phyloP scores from a whole-genome alignment of 2,329 filamentous ascomycete genomes.

The Colletotrichum horii region DNA sequence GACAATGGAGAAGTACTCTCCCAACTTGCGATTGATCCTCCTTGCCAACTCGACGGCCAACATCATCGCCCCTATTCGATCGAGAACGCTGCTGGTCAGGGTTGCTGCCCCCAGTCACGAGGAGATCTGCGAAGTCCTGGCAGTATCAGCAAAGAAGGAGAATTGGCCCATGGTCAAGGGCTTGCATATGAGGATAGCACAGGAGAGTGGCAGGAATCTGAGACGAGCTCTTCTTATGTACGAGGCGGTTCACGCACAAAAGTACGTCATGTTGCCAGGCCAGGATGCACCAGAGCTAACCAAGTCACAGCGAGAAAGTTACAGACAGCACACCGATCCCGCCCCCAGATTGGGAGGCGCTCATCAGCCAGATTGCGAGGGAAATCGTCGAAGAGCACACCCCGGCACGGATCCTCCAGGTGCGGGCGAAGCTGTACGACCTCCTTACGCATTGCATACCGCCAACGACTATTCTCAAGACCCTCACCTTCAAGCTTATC shows the following conservation, averaged over 20 bases:
- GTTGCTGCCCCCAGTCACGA: conserved; percentile 87
- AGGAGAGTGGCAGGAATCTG: conserved; percentile 89
- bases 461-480: conserved; percentile 91
- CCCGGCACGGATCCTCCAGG: conserved; percentile 85
- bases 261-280: conserved; percentile 62
- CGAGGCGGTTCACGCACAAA: conserved; percentile 95
- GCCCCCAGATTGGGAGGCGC: conserved; percentile 94
- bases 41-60: conserved; percentile 96
- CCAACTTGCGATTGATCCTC: conserved; percentile 89
- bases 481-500: conserved; percentile 91
- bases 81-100: conserved; percentile 86
- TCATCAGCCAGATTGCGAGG: conserved; percentile 87
- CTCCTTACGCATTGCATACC: conserved; percentile 97
- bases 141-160: conserved; percentile 75
- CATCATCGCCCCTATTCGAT: conserved; percentile 98
- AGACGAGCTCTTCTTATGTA: conserved; percentile 93
- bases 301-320: conserved; percentile 77
- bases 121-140: conserved; percentile 84
- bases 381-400: conserved; percentile 94
- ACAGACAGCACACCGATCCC: conserved; percentile 88
- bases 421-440: conserved; percentile 95
- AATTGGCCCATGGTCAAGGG: conserved; percentile 78
- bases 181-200: conserved; percentile 84
- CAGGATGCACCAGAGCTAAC: conserved; percentile 31
- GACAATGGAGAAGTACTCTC: conserved; percentile 99